These are phyloP conservation scores for Plasmodium coatneyi DNA, from an alignment of 169 alveolate species.

Conservation along the genomic window DNA sequence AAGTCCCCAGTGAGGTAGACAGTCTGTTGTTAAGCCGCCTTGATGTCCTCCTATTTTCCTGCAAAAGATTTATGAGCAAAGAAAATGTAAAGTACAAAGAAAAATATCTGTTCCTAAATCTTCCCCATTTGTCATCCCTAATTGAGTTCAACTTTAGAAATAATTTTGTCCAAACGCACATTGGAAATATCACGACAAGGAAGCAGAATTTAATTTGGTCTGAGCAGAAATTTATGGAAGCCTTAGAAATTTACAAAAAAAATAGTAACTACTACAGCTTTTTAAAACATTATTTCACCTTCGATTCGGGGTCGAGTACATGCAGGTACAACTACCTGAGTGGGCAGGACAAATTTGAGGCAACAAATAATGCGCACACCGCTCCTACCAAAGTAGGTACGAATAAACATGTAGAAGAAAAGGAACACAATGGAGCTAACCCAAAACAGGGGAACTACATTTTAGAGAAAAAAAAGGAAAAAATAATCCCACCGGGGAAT, in stretches of 20 bases:
- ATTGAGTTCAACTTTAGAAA: constrained; percentile 42
- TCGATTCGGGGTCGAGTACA: background rate
- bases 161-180: background rate
- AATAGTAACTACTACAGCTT: constrained; percentile 60
- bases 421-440: background rate
- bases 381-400: background rate
- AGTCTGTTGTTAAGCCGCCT: background rate
- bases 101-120: constrained; percentile 12
- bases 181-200: constrained; percentile 42
- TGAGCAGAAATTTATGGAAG: constrained; percentile 50
- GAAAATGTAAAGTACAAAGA: constrained; percentile 51
- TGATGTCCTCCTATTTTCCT: constrained; percentile 28
- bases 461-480: background rate
- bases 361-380: background rate
- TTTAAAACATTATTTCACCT: constrained; percentile 26
- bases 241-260: constrained; percentile 59
- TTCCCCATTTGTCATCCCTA: constrained; percentile 28
- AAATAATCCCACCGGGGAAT: background rate
- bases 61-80: constrained; percentile 20
- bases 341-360: constrained; percentile 4
- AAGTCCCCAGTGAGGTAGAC: background rate
- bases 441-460: background rate
- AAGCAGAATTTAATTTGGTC: constrained; percentile 72
- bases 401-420: background rate
- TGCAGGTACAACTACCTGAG: constrained; percentile 11